These are phyloP conservation scores for Fusarium nanum DNA, from an alignment of 2,329 filamentous ascomycete genomes.

Conservation along the genomic window DNA sequence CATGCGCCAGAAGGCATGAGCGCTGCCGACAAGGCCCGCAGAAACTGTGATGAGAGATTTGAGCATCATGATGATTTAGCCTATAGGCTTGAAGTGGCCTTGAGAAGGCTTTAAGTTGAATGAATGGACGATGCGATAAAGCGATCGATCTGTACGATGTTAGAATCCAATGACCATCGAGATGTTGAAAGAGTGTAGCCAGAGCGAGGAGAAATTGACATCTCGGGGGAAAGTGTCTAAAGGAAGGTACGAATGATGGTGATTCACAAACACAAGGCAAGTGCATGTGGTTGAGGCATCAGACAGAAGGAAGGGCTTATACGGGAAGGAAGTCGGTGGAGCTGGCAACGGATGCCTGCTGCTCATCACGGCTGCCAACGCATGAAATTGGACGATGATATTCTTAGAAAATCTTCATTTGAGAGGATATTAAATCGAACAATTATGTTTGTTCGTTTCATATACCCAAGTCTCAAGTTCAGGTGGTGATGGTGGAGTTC, in stretches of 20 bases:
- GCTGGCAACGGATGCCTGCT: slow-evolving; percentile 26
- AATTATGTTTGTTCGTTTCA: not conserved
- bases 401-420: not conserved
- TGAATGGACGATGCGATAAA: slow-evolving; percentile 52
- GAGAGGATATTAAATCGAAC: not conserved
- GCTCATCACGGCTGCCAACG: slow-evolving; percentile 25
- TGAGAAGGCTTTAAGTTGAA: slow-evolving; percentile 36
- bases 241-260: slow-evolving; percentile 16
- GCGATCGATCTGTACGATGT: slow-evolving; percentile 50
- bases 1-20: slow-evolving; percentile 87
- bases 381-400: not conserved
- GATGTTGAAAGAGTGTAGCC: slow-evolving; percentile 5
- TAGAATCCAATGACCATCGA: slow-evolving; percentile 10
- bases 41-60: slow-evolving; percentile 50
- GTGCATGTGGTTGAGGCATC: slow-evolving; percentile 17
- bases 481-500: slow-evolving; percentile 15
- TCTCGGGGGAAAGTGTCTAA: too few species aligned
- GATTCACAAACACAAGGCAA: slow-evolving; percentile 11
- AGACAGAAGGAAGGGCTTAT: slow-evolving; percentile 25
- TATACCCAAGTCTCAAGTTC: not conserved
- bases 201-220: not conserved
- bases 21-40: slow-evolving; percentile 53
- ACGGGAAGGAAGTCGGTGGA: slow-evolving; percentile 2
- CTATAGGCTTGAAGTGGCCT: slow-evolving; percentile 42
- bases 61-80: slow-evolving; percentile 48